Evolutionary conservation across 805 yeast genomes (phyloP), one percentile per base, ranked within the genome.

Genomic region (Sugiyamaella smithiae): DNA sequence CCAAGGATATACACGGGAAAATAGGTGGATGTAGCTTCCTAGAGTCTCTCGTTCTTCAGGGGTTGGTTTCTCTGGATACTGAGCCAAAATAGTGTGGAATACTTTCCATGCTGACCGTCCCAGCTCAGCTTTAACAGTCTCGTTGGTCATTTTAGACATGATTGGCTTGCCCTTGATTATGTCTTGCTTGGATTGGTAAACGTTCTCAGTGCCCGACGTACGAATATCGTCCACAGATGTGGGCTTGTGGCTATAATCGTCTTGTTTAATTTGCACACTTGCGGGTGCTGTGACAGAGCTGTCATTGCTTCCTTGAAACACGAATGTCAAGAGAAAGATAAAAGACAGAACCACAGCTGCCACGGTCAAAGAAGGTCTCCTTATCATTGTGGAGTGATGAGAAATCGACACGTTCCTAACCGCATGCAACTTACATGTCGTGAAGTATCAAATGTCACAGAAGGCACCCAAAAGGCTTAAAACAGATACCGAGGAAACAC

Each of bases 141-240:
- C 89, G 66, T 91, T 91, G 12, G 85, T 85, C 96, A 93, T 89
- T 57, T 87, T 79, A 5, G 96, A 96, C 99, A 93, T 93, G 61
- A 89, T 89, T 2, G 89, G 74, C 36, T 58, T 56, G 19, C 73
- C 67, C 5, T 24, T 29, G 26, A 44, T 42, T 28, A 55, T 26
- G n/a, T 40, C 43, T 8, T 45, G 29, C 4, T 35, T 23, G 11
- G 33, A 6, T 4, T 16, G 25, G 17, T 32, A 25, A 20, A 38
- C n/a, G 4, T 14, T 20, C 7, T 22, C 40, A 31, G 28, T 28
- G 28, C 47, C 37, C 3, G 45, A 24, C n/a, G 37, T 20, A n/a
- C 24, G 24, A 14, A 52, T 43, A 16, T 52, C 53, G 12, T 47
- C 48, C 8, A 46, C 49, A 11, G 50, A 25, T 4, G 46, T 36